Conservation (phyloP, 108 stramenopile species). For the Conticribra weissflogii region DNA sequence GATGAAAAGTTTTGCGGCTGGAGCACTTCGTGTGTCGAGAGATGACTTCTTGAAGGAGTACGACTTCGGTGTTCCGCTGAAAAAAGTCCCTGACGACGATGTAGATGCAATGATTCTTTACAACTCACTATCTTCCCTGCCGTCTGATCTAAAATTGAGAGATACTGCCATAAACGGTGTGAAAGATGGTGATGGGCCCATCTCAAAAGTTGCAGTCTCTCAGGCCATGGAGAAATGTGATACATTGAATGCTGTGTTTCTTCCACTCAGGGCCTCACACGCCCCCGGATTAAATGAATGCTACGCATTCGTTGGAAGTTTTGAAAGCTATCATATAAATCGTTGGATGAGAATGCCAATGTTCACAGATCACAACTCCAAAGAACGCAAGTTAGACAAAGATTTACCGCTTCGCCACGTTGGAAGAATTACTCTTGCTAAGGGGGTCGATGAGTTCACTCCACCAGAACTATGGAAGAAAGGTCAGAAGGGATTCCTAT, state of each 20-base stretch:
- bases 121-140: constrained; percentile 17
- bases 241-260: constrained; percentile 41
- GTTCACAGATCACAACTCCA: constrained; percentile 13
- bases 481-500: constrained; percentile 30
- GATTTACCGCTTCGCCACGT: constrained; percentile 39
- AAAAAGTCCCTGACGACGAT: constrained; percentile 5
- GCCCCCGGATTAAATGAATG: constrained; percentile 21
- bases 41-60: constrained; percentile 23
- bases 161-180: constrained; percentile 18
- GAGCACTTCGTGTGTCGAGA: constrained; percentile 23
- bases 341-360: constrained; percentile 44
- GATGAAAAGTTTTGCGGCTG: constrained; percentile 11
- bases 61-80: constrained; percentile 37
- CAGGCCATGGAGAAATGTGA: constrained; percentile 45
- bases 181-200: not conserved
- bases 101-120: constrained; percentile 32
- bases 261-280: constrained; percentile 6
- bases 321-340: constrained; percentile 55
- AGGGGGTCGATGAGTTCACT: constrained; percentile 37
- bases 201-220: constrained; percentile 31
- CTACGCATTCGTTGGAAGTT: constrained; percentile 28
- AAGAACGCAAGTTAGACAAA: constrained; percentile 25
- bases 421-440: constrained; percentile 33
- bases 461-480: constrained; percentile 27
- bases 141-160: constrained; percentile 8